These are phyloP conservation scores for Fusarium compactum DNA, from an alignment of 2,329 filamentous ascomycete species.

Conservation along the genomic window DNA sequence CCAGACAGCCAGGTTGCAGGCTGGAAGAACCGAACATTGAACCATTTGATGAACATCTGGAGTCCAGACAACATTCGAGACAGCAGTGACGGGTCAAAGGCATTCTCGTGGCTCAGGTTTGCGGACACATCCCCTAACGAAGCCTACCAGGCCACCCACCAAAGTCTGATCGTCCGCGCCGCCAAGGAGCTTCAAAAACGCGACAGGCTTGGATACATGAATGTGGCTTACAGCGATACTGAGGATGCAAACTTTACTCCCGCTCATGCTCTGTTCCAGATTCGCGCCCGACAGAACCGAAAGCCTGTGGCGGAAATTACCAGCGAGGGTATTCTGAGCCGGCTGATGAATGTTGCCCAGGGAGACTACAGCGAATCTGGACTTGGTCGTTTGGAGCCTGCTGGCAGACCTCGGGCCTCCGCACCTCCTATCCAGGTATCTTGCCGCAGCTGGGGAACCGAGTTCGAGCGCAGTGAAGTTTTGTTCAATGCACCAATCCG, in stretches of 20 bases:
- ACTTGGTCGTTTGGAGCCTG: slow-evolving; percentile 82
- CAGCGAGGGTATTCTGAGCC: slow-evolving; percentile 76
- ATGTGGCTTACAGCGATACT: slow-evolving; percentile 76
- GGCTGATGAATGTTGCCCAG: slow-evolving; percentile 82
- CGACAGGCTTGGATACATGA: slow-evolving; percentile 74
- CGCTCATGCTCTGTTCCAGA: slow-evolving; percentile 83
- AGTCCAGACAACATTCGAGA: slow-evolving; percentile 79
- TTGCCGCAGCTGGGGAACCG: slow-evolving; percentile 75
- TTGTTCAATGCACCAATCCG: slow-evolving; percentile 85
- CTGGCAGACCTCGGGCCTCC: slow-evolving; percentile 79
- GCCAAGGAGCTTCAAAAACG: slow-evolving; percentile 67
- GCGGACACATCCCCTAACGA: slow-evolving; percentile 81
- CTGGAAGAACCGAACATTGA: slow-evolving; percentile 81
- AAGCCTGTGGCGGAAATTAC: slow-evolving; percentile 77
- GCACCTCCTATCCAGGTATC: slow-evolving; percentile 88
- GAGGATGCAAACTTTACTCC: slow-evolving; percentile 74
- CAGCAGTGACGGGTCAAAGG: slow-evolving; percentile 69
- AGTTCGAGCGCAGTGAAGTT: slow-evolving; percentile 75
- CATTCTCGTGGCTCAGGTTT: slow-evolving; percentile 93
- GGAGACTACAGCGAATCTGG: slow-evolving; percentile 75
- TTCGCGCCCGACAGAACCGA: slow-evolving; percentile 76
- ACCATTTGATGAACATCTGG: slow-evolving; percentile 92
- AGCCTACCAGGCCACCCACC: slow-evolving; percentile 75
- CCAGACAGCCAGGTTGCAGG: slow-evolving; percentile 80
- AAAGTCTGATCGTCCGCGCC: slow-evolving; percentile 80